A percentile compares a stretch with the other conserved stretches of the same genome.
Evolutionary conservation across 345 rosid species (phyloP).

Genomic region (Leavenworthia alabamica): DNA sequence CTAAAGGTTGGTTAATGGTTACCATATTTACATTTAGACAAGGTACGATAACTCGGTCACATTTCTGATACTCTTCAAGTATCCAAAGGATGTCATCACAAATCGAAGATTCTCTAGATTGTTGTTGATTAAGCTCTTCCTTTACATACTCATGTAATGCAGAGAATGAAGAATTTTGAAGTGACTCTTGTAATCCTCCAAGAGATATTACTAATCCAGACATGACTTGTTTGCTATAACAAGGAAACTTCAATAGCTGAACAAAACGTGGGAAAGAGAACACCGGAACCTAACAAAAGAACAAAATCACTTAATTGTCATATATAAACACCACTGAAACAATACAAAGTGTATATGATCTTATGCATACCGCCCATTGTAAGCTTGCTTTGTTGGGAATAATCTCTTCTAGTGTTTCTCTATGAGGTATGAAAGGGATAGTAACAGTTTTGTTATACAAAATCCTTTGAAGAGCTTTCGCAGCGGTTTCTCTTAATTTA

Average conservation of each 20-base stretch:
- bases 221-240: slow-evolving; percentile 60
- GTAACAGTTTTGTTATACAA: slow-evolving; percentile 45
- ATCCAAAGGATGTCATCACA: slow-evolving; percentile 69
- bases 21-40: slow-evolving; percentile 60
- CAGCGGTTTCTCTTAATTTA: slow-evolving; percentile 85
- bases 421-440: slow-evolving; percentile 58
- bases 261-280: slow-evolving; percentile 79
- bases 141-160: slow-evolving; percentile 68
- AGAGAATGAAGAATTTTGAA: slow-evolving; percentile 55
- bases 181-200: slow-evolving; percentile 92
- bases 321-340: too few relatives aligned
- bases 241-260: slow-evolving; percentile 49
- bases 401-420: slow-evolving; percentile 66
- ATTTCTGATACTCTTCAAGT: slow-evolving; percentile 63
- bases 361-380: slow-evolving; percentile 77
- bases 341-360: neutral
- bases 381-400: slow-evolving; percentile 47
- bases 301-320: slow-evolving; percentile 1
- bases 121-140: slow-evolving; percentile 38
- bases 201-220: slow-evolving; percentile 82
- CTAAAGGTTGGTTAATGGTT: too few relatives aligned
- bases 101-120: slow-evolving; percentile 42
- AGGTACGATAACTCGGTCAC: slow-evolving; percentile 74
- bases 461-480: slow-evolving; percentile 67
- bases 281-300: slow-evolving; percentile 65